Base-by-base conservation (phyloP, 1,284 basidiomycete species). In the Violaceomyces palustris region DNA sequence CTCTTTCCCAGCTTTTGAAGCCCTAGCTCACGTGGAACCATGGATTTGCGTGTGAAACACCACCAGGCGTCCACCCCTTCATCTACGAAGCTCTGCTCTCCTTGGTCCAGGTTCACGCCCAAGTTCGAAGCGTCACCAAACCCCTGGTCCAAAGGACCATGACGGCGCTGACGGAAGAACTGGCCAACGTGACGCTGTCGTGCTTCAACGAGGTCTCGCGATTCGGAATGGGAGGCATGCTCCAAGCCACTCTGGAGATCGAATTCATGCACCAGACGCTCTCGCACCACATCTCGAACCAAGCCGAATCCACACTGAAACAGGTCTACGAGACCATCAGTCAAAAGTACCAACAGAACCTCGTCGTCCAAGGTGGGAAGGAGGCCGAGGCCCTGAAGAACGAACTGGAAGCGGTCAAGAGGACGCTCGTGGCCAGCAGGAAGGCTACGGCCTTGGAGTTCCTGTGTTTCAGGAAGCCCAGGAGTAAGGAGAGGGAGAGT, bases 181-280 rank as follows among this genome's bases (percentile, higher is more conserved):
- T 96, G 12, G 86, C 89, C 4, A 79, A 82, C 6, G 86, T 89
- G 58, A 86, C 89, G 0, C 76, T 96, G 42, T 80, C 80, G 6
- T 86, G 84, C 68, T 94, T 98, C 81, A 81, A 81, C 51, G 83
- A 87, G 72, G 83, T 98, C 24, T 83, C 83, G 58, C 80, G 83
- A 29, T 96, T 96, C 68, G 91, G 93, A 14, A 94, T 94, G 83
- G 94, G 94, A 34, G 94, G 94, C 10, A 98, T 98, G 94, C 79
- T 99, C 25, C 68, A 94, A 86, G 93, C 94, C 2, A 98, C 94
- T 2, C 82, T 99, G 23, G 94, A 98, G 75, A 96, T 97, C 62
- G 94, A 98, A 75, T 98, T 97, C 76, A 83, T 97, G 76, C 92
- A 99, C 74, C 93, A 97, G 76, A 92, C 88, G 5, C 79, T 98